phyloP scores from a whole-genome alignment of 169 alveolate genomes.

The Eimeria praecox region DNA sequence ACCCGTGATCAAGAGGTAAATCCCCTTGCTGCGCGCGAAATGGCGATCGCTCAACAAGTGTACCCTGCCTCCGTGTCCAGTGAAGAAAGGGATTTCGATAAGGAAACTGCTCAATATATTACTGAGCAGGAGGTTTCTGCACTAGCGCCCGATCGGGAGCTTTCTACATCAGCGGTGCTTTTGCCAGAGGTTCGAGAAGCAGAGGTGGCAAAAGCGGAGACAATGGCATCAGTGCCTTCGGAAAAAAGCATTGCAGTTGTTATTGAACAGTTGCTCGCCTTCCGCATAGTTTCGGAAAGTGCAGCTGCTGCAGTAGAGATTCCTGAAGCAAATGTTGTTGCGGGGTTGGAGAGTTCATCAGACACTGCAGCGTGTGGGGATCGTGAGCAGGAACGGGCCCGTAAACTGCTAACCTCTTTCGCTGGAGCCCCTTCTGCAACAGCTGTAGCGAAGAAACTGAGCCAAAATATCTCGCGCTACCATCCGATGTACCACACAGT shows the following conservation, averaged over 20 bases:
- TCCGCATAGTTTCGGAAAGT: neutral
- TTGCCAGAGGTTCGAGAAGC: neutral
- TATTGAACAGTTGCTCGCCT: neutral
- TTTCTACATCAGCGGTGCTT: neutral
- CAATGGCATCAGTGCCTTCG: neutral
- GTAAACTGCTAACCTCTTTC: neutral
- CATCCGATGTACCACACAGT: constrained; percentile 16
- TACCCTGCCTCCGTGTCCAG: neutral
- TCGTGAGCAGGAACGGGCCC: neutral
- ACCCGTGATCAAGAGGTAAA: neutral
- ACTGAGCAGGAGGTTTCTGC: neutral
- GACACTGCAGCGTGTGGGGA: neutral
- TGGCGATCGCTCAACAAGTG: neutral
- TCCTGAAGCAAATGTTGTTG: neutral
- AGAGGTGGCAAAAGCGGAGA: neutral
- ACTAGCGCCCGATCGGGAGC: neutral
- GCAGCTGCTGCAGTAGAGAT: neutral
- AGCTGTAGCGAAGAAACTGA: neutral
- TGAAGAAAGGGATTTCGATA: neutral
- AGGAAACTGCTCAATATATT: neutral
- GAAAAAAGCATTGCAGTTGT: neutral
- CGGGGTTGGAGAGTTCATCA: neutral
- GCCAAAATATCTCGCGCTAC: neutral
- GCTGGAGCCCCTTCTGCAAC: neutral
- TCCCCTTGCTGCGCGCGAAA: neutral